Evolutionary conservation across 345 rosid species (phyloP), one percentile per base, ranked within the genome.

Genomic region (Populus deltoides): DNA sequence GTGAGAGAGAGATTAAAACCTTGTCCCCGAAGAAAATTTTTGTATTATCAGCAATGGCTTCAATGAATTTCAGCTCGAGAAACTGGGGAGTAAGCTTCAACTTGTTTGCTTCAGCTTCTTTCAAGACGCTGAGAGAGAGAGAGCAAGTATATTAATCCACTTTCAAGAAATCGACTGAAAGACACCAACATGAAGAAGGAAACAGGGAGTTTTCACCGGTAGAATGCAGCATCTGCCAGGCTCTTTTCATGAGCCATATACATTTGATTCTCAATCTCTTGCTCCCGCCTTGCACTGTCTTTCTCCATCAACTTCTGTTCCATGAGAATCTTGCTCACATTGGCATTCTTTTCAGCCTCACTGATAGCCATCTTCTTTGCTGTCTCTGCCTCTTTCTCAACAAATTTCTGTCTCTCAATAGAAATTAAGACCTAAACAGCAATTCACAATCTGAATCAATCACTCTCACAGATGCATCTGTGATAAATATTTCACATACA

Each of bases 301-400:
- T 90, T 95, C 90, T 94, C 98, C 84, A 87, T 93, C 85, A 93
- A 67, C 87, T 90, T 92, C 81, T 92, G 98, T 45, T 89, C 90
- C 99, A 95, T 92, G 43, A 86, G 82, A 69, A 95, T 95, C 90
- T 74, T 92, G 87, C 99, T 90, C 17, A 90, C 97, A 66, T 86
- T 88, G 75, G 98, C 92, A 57, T 88, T 86, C 83, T 93, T 93
- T 86, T 95, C 93, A 22, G 99, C 99, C 86, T 90, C 98, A 82
- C 98, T 93, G 68, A 93, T 87, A 57, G 97, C 97, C 92, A 93
- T 90, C 86, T 90, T 95, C 81, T 92, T 93, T 38, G 38, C 73
- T 31, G 97, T 93, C 90, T 94, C 98, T 70, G 97, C 90, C 80
- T 93, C 97, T 89, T 90, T 94, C 90, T 94, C 95, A 78, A 84